A percentile compares a stretch with the other conserved stretches of the same genome.
Conservation (phyloP, 306 rosid genomes). For the Vigna nakashimae region DNA sequence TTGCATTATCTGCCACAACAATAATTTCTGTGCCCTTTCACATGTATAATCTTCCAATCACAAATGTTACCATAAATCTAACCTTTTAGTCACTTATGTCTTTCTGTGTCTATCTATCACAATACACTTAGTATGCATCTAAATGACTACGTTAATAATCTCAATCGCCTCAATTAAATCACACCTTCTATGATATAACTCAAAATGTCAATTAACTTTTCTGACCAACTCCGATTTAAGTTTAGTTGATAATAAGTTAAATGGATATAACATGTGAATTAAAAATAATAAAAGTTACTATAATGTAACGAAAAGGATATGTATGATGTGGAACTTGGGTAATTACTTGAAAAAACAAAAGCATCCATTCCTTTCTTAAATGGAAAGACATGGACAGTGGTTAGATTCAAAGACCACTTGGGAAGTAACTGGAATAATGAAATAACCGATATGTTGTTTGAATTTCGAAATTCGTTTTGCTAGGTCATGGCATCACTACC, state of each 20-base stretch:
- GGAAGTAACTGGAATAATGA: constrained; percentile 8
- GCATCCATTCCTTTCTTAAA: constrained; percentile 36
- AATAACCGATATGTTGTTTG: background rate
- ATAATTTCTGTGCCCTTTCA: background rate
- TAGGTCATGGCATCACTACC: constrained; percentile 50
- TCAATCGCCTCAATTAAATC: background rate
- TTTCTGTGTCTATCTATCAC: background rate
- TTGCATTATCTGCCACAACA: constrained; percentile 22
- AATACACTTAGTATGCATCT: background rate
- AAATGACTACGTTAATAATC: background rate
- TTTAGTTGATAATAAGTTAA: no score
- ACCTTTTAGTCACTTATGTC: background rate
- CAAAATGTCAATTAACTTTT: no score
- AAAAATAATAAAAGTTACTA: no score
- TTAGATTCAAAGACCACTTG: constrained; percentile 4
- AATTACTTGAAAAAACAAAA: background rate
- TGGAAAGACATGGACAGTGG: background rate
- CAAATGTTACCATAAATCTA: background rate
- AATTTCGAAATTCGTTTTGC: background rate
- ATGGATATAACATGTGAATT: no score
- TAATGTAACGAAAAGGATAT: no score
- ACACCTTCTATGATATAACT: no score
- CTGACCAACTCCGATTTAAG: no score
- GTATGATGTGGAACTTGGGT: background rate
- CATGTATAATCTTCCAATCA: constrained; percentile 11